Evolutionary conservation across 768 basidiomycete genomes (phyloP), one percentile per base, ranked within the genome.

Genomic region (Aureoboletus auriporus): DNA sequence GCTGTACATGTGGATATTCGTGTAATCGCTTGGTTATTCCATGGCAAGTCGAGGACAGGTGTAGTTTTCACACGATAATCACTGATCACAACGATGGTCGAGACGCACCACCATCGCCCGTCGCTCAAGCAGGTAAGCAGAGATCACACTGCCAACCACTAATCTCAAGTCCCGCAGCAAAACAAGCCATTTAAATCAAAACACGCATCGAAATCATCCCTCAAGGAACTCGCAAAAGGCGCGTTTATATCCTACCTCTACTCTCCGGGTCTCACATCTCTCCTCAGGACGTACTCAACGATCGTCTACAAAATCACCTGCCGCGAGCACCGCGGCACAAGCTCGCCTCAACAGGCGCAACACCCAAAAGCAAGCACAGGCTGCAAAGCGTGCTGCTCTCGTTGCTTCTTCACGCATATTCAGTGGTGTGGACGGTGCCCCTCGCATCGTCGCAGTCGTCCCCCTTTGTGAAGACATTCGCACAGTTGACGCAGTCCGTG

Each of bases 131-230:
- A 96, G 78, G 79, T 78, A 51, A 39, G 76, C 58, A 41, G 43
- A 46, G 45, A 46, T 39, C 39, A 30, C 37, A 44, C 47, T 5
- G 16, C 38, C 37, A 34, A 37, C 36, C 36, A 17, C 30, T 16
- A 5, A 20, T 43, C 28, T 30, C 36, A 39, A 41, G 34, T 41
- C 44, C 39, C 16, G 13, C 54, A 93, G 90, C 72, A 82, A 75
- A 96, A 98, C 70, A 98, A 98, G 67, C 57, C 78, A 2, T 97
- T 89, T 76, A 97, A 97, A 70, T 91, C 91, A 2, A 89, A 84
- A 64, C 89, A 93, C 73, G 80, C 92, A 2, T 80, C 89, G 11
- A 96, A 96, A 69, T 82, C 86, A 1, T 75, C 87, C 0, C 59
- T 96, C 34, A 93, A 88, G 67, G 89, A 90, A 39, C 78, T 79